Evolutionary conservation across 106 monocot genomes (phyloP).

Genomic region (Cymbidium sinense): DNA sequence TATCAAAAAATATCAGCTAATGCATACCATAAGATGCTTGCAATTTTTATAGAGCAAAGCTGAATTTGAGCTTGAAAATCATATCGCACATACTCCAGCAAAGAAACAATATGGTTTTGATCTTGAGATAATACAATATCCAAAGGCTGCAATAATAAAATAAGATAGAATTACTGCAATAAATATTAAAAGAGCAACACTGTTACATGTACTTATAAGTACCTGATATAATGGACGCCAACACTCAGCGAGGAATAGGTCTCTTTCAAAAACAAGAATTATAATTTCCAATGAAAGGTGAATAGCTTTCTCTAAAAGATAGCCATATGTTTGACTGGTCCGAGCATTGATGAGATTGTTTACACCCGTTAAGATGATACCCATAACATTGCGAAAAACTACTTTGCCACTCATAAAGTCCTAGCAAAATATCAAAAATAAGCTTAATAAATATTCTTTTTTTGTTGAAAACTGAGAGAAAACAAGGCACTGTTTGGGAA

Average conservation of each 20-base stretch:
- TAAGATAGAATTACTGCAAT: slow-evolving; percentile 6
- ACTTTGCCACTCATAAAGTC: slow-evolving; percentile 93
- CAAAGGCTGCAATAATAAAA: slow-evolving; percentile 55
- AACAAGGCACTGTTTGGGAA: neutral
- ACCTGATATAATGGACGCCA: slow-evolving; percentile 97
- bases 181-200: slow-evolving; percentile 4
- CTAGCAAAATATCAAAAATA: slow-evolving; percentile 19
- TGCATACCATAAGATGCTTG: slow-evolving; percentile 63
- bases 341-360: slow-evolving; percentile 63
- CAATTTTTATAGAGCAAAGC: slow-evolving; percentile 73
- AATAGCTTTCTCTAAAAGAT: slow-evolving; percentile 66
- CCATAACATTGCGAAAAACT: slow-evolving; percentile 84
- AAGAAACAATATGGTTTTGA: slow-evolving; percentile 62
- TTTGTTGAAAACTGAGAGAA: neutral
- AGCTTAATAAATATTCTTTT: neutral
- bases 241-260: slow-evolving; percentile 72
- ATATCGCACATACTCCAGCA: slow-evolving; percentile 88
- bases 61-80: slow-evolving; percentile 75
- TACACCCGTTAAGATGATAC: slow-evolving; percentile 70
- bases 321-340: slow-evolving; percentile 59
- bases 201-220: neutral
- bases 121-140: slow-evolving; percentile 87
- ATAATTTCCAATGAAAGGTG: slow-evolving; percentile 75
- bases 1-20: slow-evolving; percentile 6
- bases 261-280: slow-evolving; percentile 72